Conservation (phyloP, 2,329 filamentous ascomycete species). For the Trichothecium roseum region DNA sequence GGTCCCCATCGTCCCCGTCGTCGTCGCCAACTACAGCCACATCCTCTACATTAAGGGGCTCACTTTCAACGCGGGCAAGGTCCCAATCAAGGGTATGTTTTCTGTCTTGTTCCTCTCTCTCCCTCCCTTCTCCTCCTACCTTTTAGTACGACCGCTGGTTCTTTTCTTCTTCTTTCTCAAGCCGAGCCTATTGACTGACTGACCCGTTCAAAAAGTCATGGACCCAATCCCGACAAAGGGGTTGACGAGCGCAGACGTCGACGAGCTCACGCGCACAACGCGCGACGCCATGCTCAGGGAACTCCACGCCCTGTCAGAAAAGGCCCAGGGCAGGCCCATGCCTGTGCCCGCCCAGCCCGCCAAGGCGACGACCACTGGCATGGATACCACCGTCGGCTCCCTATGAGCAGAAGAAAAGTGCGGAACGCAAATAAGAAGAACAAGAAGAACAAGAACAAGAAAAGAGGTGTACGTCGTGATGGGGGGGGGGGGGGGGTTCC, state of each 20-base stretch:
- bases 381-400: slow-evolving; percentile 20
- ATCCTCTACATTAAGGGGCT: slow-evolving; percentile 54
- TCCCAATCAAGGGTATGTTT: slow-evolving; percentile 63
- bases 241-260: slow-evolving; percentile 66
- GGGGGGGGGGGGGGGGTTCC: too few relatives aligned
- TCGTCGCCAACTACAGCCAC: slow-evolving; percentile 71
- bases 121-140: slow-evolving; percentile 3
- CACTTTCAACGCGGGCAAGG: slow-evolving; percentile 56
- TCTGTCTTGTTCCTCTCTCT: slow-evolving; percentile 3
- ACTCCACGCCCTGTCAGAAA: slow-evolving; percentile 41
- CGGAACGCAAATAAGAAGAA: too few relatives aligned
- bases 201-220: slow-evolving; percentile 43
- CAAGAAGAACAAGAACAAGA: too few relatives aligned
- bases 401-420: slow-evolving; percentile 2
- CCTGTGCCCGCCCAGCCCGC: slow-evolving; percentile 15
- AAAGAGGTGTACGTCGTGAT: too few relatives aligned
- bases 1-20: slow-evolving; percentile 83
- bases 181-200: too few relatives aligned
- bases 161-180: too few relatives aligned
- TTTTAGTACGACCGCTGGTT: too few relatives aligned
- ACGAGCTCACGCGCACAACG: slow-evolving; percentile 57
- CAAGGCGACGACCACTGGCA: slow-evolving; percentile 17
- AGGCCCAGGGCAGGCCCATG: slow-evolving; percentile 31
- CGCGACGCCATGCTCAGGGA: slow-evolving; percentile 68
- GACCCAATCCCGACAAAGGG: slow-evolving; percentile 69